These are phyloP conservation scores for Arctostaphylos glauca DNA, from an alignment of 148 eudicot genomes.

Conservation along the genomic window DNA sequence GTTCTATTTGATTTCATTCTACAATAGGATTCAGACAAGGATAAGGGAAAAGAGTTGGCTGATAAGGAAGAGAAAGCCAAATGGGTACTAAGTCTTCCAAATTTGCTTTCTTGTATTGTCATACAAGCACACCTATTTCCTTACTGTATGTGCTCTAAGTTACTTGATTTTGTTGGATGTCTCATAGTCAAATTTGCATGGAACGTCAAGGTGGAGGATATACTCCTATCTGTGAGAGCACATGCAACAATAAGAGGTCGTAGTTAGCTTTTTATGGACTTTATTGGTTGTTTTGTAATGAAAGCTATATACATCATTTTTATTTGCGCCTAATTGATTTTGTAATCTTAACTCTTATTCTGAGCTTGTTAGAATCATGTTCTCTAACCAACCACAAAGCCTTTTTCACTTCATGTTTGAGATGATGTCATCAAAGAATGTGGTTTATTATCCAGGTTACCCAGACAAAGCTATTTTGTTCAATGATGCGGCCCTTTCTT, in stretches of 20 bases:
- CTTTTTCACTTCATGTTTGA: neutral
- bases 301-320: neutral
- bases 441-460: slow-evolving; percentile 14
- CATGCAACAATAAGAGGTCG: neutral
- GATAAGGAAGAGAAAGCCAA: too few species aligned
- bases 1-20: too few species aligned
- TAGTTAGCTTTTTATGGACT: neutral
- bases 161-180: neutral
- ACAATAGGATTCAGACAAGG: too few species aligned
- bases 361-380: neutral
- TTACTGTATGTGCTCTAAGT: neutral
- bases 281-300: neutral
- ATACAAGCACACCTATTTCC: neutral
- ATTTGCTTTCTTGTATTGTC: too few species aligned
- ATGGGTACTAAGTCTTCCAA: too few species aligned
- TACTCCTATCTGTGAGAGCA: neutral
- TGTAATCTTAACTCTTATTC: neutral
- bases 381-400: neutral
- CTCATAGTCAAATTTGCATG: neutral
- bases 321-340: neutral
- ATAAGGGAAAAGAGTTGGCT: too few species aligned
- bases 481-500: neutral
- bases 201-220: neutral
- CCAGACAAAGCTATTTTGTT: slow-evolving; percentile 7
- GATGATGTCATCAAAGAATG: neutral